Conservation (phyloP, 1,284 basidiomycete genomes). For the Boletus mariae region DNA sequence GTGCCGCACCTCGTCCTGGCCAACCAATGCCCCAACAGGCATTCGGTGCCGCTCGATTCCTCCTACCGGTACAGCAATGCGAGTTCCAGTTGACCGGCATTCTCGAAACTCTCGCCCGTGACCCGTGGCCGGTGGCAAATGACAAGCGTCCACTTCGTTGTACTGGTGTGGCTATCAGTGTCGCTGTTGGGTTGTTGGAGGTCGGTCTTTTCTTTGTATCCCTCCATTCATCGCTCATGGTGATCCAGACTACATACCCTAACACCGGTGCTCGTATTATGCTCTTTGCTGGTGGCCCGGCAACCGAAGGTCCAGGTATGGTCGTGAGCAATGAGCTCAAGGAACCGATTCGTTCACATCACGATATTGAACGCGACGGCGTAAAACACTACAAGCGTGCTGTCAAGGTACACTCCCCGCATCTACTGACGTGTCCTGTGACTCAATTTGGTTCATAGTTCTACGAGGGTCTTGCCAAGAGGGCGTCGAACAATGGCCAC, state of each 20-base stretch:
- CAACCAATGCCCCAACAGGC: slow-evolving; percentile 83
- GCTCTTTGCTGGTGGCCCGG: slow-evolving; percentile 95
- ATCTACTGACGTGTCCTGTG: neutral
- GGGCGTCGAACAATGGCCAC: slow-evolving; percentile 93
- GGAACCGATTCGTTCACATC: slow-evolving; percentile 97
- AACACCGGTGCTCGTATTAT: slow-evolving; percentile 97
- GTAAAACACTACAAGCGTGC: slow-evolving; percentile 98
- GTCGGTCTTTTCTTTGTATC: slow-evolving; percentile 35
- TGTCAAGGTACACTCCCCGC: slow-evolving; percentile 63
- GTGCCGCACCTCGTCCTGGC: slow-evolving; percentile 79
- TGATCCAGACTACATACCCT: slow-evolving; percentile 77
- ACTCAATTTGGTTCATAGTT: slow-evolving; percentile 52
- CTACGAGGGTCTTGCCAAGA: slow-evolving; percentile 93
- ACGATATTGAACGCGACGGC: slow-evolving; percentile 97
- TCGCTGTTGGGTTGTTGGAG: slow-evolving; percentile 94
- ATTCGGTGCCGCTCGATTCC: slow-evolving; percentile 88
- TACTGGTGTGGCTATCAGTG: slow-evolving; percentile 92
- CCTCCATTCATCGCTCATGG: slow-evolving; percentile 1
- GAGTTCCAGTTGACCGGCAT: slow-evolving; percentile 97
- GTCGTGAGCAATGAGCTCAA: slow-evolving; percentile 95
- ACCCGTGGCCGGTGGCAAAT: slow-evolving; percentile 97
- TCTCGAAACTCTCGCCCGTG: slow-evolving; percentile 84
- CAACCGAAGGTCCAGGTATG: slow-evolving; percentile 95
- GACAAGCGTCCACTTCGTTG: slow-evolving; percentile 95
- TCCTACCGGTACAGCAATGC: slow-evolving; percentile 90